Evolutionary conservation across 306 rosid genomes (phyloP), one percentile per base, ranked within the genome.

Genomic region (Sechiopsis laciniata): DNA sequence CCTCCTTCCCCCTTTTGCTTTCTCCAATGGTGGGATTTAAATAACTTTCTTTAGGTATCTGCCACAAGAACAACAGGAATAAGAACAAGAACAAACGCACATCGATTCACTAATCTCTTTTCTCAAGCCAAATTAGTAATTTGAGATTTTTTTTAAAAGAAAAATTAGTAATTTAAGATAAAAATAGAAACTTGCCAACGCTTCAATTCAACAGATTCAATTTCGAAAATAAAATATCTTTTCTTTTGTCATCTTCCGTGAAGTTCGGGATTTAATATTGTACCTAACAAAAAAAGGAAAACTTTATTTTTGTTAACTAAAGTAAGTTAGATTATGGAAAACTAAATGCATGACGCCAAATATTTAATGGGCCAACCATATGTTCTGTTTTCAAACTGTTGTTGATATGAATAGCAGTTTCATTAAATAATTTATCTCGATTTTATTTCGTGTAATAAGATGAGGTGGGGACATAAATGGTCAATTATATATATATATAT

Each of bases 21-120:
- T 69, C 73, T 21, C 24, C 19, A 2, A 64, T 37, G 51, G 51
- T 64, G 70, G 70, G 70, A 15, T 40, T 64, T 52, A 70, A 69
- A 51, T 13, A 50, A 48, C 46, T 40, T 40, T 32, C 56, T 46
- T 69, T 14, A 20, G 57, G 13, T 8, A 42, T 42, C 12, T 42
- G 48, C 48, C 48, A 9, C 48, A 42, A 42, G 11, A 42, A 42
- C 48, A 42, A 42, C 48, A 42, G 11, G 48, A 42, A 42, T 1
- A 42, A 1, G 17, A 45, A 45, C 72, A 42, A 66, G 55, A 66
- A 66, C 72, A 66, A 40, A 66, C 72, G 72, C 72, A 32, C 72
- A 13, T 22, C 56, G 24, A 69, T 24, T 1, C 55, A 7, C 3
- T n/a, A n/a, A 13, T 69, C 57, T 50, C 42, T 6, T 12, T 21